Evolutionary conservation across 495 filamentous ascomycete species (phyloP).

Genomic region (Neurospora sp.): DNA sequence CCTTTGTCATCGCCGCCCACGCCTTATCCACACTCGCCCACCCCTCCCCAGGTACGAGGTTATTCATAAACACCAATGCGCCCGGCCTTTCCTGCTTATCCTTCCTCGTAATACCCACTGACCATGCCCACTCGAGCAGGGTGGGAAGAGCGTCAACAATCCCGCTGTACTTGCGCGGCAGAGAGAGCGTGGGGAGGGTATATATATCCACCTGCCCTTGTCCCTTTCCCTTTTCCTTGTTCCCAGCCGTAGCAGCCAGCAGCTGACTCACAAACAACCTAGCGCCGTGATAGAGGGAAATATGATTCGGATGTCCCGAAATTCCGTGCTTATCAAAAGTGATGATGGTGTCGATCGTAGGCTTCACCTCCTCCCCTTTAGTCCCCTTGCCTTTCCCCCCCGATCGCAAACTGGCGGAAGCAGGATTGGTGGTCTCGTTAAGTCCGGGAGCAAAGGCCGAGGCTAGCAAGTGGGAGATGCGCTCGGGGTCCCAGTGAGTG

Average conservation of each 20-base stretch:
- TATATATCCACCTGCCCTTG: conserved; percentile 54
- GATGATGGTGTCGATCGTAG: conserved; percentile 69
- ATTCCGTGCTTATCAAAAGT: conserved; percentile 80
- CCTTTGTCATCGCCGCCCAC: conserved; percentile 74
- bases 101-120: conserved; percentile 24
- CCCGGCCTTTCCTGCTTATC: conserved; percentile 33
- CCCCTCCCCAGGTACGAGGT: conserved; percentile 42
- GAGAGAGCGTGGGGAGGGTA: conserved; percentile 58
- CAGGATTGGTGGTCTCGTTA: conserved; percentile 16
- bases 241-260: conserved; percentile 49
- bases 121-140: conserved; percentile 34
- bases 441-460: conserved; percentile 58
- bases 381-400: not conserved
- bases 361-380: conserved; percentile 15
- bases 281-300: conserved; percentile 74
- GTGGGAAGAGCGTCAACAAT: conserved; percentile 64
- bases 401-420: not conserved
- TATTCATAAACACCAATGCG: conserved; percentile 60
- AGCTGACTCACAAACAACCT: conserved; percentile 55
- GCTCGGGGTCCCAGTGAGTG: conserved; percentile 55
- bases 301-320: conserved; percentile 85
- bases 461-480: conserved; percentile 57
- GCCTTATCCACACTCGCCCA: conserved; percentile 35
- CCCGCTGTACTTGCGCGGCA: conserved; percentile 70
- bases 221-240: conserved; percentile 27